phyloP scores from a whole-genome alignment of 306 rosid species.

The Rosa lucieae region DNA sequence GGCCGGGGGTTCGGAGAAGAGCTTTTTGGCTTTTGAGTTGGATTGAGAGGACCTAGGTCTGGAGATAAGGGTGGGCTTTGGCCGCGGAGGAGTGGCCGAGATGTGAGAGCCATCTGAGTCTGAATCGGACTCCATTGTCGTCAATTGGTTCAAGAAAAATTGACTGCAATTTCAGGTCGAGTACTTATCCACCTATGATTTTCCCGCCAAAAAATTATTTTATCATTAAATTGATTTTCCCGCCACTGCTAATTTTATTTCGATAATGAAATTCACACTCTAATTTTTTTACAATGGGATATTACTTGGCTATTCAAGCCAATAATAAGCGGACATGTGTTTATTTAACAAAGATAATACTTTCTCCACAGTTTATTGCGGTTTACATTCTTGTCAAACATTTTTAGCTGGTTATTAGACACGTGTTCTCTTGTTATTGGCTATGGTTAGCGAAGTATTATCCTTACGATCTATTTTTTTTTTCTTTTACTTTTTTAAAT shows the following conservation, averaged over 20 bases:
- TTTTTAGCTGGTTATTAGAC: too few relatives aligned
- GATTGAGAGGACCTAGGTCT: conserved; percentile 26
- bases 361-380: too few relatives aligned
- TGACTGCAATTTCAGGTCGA: background rate
- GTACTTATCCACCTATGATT: background rate
- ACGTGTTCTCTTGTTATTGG: too few relatives aligned
- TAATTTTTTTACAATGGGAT: too few relatives aligned
- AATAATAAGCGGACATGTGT: too few relatives aligned
- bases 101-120: conserved; percentile 82
- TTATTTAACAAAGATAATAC: too few relatives aligned
- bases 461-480: too few relatives aligned
- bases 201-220: conserved; percentile 16
- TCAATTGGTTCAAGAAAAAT: background rate
- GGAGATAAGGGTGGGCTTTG: conserved; percentile 13
- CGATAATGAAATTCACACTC: too few relatives aligned
- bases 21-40: conserved; percentile 40
- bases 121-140: conserved; percentile 51
- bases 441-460: too few relatives aligned
- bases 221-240: background rate
- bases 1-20: conserved; percentile 21
- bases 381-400: too few relatives aligned
- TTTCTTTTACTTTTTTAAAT: too few relatives aligned
- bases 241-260: background rate
- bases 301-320: too few relatives aligned
- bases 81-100: conserved; percentile 66